phyloP scores from a whole-genome alignment of 108 stramenopile genomes.

The Nitzschia inconspicua region DNA sequence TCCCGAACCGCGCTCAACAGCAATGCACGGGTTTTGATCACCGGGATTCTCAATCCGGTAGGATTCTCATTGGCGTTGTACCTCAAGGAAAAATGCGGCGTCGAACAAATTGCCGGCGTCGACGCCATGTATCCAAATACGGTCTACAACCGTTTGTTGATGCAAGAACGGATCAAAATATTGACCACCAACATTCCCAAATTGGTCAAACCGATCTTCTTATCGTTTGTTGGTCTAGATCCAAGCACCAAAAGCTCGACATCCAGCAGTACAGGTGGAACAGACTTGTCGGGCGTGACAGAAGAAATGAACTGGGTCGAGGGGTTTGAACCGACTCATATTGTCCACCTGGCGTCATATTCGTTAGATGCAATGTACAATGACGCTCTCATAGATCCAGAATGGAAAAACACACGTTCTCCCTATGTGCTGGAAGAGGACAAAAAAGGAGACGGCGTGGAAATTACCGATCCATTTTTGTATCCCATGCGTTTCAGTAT shows the following conservation, averaged over 20 bases:
- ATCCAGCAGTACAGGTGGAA: neutral
- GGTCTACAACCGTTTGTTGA: constrained; percentile 41
- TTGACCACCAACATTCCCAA: constrained; percentile 41
- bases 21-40: constrained; percentile 57
- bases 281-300: neutral
- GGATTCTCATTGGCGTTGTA: constrained; percentile 61
- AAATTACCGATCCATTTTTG: constrained; percentile 36
- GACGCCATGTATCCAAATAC: constrained; percentile 73
- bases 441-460: neutral
- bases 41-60: constrained; percentile 68
- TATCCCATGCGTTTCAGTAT: constrained; percentile 48
- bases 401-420: constrained; percentile 24
- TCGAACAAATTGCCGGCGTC: constrained; percentile 55
- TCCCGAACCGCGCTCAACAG: constrained; percentile 17
- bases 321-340: constrained; percentile 62
- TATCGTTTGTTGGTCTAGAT: constrained; percentile 64
- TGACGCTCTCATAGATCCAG: constrained; percentile 14
- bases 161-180: constrained; percentile 48
- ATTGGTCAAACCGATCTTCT: constrained; percentile 27
- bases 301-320: constrained; percentile 26
- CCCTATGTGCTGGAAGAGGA: constrained; percentile 15
- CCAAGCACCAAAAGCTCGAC: constrained; percentile 7
- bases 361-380: constrained; percentile 35
- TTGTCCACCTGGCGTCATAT: constrained; percentile 71
- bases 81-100: constrained; percentile 57